phyloP scores from a whole-genome alignment of 352 stramenopile species.

The Chrysophaeum taylorii region DNA sequence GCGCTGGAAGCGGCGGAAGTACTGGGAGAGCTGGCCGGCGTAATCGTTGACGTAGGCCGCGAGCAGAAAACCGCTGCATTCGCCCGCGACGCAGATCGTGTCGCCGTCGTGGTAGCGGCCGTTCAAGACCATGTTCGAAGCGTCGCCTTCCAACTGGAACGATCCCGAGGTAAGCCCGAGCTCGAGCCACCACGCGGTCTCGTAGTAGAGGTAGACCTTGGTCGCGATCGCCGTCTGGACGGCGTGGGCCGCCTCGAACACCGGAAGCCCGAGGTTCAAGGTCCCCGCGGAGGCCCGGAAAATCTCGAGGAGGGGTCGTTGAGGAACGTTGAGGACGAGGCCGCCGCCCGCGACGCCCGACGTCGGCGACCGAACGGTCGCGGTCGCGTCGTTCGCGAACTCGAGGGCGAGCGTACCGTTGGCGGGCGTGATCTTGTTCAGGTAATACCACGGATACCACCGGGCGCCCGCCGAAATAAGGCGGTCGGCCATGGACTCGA shows the following conservation, averaged over 20 bases:
- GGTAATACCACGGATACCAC: constrained; percentile 19
- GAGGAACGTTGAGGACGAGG: constrained; percentile 24
- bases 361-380: too few relatives aligned
- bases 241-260: constrained; percentile 19
- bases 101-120: constrained; percentile 22
- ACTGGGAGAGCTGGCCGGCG: constrained; percentile 20
- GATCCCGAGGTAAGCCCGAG: constrained; percentile 17
- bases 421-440: neutral
- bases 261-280: neutral
- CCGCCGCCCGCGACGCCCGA: too few relatives aligned
- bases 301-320: constrained; percentile 20
- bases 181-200: constrained; percentile 18
- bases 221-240: constrained; percentile 22
- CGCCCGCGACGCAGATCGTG: constrained; percentile 15
- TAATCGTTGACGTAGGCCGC: constrained; percentile 23
- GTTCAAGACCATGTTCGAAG: constrained; percentile 21
- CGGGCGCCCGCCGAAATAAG: constrained; percentile 19
- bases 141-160: constrained; percentile 18
- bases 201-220: constrained; percentile 28
- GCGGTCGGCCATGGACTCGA: constrained; percentile 22
- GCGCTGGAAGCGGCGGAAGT: constrained; percentile 23
- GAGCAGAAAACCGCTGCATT: constrained; percentile 23
- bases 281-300: constrained; percentile 11
- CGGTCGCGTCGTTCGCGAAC: constrained; percentile 23
- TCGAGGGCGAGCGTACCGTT: neutral